Base-by-base conservation (phyloP, 768 basidiomycete species). In the Termitomyces sp. region DNA sequence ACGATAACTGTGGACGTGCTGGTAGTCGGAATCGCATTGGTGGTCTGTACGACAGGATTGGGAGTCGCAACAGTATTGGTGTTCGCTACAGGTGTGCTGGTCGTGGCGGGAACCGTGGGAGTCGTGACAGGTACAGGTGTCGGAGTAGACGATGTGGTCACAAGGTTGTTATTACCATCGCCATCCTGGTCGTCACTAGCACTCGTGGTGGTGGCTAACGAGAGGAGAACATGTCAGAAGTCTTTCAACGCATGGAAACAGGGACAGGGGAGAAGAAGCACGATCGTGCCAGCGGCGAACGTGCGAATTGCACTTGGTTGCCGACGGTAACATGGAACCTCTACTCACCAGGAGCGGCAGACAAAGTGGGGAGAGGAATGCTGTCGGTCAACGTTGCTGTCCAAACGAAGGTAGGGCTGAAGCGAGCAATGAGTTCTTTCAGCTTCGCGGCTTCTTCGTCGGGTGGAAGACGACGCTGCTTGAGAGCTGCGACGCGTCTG, bases 341-440 rank as follows among this genome's bases (percentile, higher is more conserved):
- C 16, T 24, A 53, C 57, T 58, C 45, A 58, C 57, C 57, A 34
- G 22, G 6, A 33, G 30, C n/a, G 13, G 61, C 40, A 59, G 55
- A 37, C 24, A 49, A 37, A 50, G 56, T 44, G 24, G 59, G 50
- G n/a, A 53, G 44, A 20, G 36, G 22, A 22, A 32, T 37, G n/a
- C 20, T 56, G 39, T 54, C 55, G 14, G 60, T 56, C 27, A 44
- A 45, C 20, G 58, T 56, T 22, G 54, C 56, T 16, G 64, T 56
- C 51, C 58, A 65, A 9, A 36, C 5, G n/a, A 53, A 58, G 16
- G 64, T 65, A 3, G 66, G 66, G 34, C 59, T 62, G 46, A 62
- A 67, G 9, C 64, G 57, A 50, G 62, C 60, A 46, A 61, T 36
- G 32, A 66, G 59, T 47, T 56, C 56, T 20, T 64, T 55, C 27